Conservation (phyloP, 2,329 filamentous ascomycete species). For the Sphaerulina populicola region DNA sequence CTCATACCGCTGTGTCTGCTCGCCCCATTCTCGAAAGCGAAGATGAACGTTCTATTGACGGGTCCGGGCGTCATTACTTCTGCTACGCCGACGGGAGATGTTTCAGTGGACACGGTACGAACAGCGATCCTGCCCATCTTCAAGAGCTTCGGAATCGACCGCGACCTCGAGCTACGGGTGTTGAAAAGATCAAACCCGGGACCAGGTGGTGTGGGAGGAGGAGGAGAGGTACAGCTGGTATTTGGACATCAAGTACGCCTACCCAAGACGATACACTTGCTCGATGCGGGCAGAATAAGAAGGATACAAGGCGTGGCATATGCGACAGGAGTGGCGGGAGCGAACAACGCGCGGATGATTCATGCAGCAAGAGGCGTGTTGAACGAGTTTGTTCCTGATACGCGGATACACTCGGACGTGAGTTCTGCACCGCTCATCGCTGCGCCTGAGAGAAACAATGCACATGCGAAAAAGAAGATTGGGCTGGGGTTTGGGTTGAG, state of each 20-base stretch:
- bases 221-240: conserved; percentile 83
- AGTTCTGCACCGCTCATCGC: conserved; percentile 53
- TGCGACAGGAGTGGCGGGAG: conserved; percentile 80
- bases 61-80: conserved; percentile 90
- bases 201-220: conserved; percentile 66
- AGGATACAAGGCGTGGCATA: conserved; percentile 89
- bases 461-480: conserved; percentile 48
- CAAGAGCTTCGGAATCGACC: conserved; percentile 79
- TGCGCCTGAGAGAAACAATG: conserved; percentile 60
- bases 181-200: conserved; percentile 71
- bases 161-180: conserved; percentile 76
- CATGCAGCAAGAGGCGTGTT: conserved; percentile 78
- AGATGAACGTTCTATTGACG: conserved; percentile 81
- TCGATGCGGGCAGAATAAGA: conserved; percentile 77
- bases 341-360: conserved; percentile 93
- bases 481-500: conserved; percentile 89
- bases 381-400: conserved; percentile 77
- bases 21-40: conserved; percentile 84
- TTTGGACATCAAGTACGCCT: conserved; percentile 90
- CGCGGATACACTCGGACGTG: conserved; percentile 73
- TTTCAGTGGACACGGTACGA: conserved; percentile 86
- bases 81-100: conserved; percentile 72
- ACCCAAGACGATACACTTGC: conserved; percentile 85
- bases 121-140: conserved; percentile 87
- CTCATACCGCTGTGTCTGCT: conserved; percentile 80